Base-by-base conservation (phyloP, 2,329 filamentous ascomycete genomes). In the Colletotrichum filicis region DNA sequence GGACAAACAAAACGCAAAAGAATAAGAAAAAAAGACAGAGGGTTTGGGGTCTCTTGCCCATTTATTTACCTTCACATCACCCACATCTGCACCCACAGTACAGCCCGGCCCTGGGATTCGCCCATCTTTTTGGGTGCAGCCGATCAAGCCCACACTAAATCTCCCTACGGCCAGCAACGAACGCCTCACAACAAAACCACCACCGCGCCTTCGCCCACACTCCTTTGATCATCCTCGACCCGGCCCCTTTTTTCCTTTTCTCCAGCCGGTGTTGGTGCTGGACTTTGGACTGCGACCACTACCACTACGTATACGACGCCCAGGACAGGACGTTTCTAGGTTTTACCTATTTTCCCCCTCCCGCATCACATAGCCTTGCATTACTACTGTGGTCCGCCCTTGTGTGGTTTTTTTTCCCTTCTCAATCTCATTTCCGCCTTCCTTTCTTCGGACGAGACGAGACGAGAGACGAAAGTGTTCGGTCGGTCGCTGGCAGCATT, bases 91-190 rank as follows among this genome's bases (percentile, higher is more conserved):
- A 71, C 32, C 49, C 52, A 42, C 63, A 57, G 60, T 61, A 46
- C 60, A 71, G 67, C 56, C 71, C 35, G 26, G 67, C 66, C 57
- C 60, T 63, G 62, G 71, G 52, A 59, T 68, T 66, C 28, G 58
- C 71, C 52, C 63, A 55, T 56, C 57, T 55, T 49, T 72, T 72
- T 74, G 68, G 71, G 57, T 72, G 71, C 52, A 71, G 68, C 71
- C 62, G 68, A 68, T 72, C 68, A 58, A 74, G 71, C 68, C 71
- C 71, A 71, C 71, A 74, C 71, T 73, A 74, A 74, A 74, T 74
- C 71, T 74, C 68, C 71, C 71, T 68, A 74, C 71, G 66, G 68
- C 68, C 71, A 71, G 68, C 71, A 68, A 53, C 62, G 52, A 74
- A 66, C 66, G 71, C 71, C 61, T 71, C 71, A 60, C 53, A 64